Percentiles rank a stretch among this genome's conserved stretches.
These are phyloP conservation scores for Asparagopsis taxiformis DNA, from an alignment of 31 red algal species.

Conservation along the genomic window DNA sequence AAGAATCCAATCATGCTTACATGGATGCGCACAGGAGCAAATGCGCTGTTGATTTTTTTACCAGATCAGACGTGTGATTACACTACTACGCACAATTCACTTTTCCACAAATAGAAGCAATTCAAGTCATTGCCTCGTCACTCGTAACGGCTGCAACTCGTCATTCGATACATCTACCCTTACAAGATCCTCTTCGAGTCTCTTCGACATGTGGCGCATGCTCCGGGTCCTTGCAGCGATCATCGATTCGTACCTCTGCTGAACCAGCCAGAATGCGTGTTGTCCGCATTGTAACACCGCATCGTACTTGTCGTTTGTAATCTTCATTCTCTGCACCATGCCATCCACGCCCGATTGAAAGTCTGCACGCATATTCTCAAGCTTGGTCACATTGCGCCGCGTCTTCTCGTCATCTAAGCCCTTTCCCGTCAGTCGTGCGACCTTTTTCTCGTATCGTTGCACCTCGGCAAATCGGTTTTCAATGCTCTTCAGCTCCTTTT, in stretches of 20 bases:
- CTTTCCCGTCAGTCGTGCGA: conserved; percentile 7
- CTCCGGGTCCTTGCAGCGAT: neutral
- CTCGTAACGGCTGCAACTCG: no score
- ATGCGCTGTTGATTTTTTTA: no score
- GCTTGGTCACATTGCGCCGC: conserved; percentile 1
- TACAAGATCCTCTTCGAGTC: neutral
- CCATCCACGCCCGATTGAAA: neutral
- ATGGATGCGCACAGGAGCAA: no score
- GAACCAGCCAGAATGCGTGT: conserved; percentile 5
- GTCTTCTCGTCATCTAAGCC: neutral
- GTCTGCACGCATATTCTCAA: neutral
- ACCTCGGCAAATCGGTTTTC: conserved; percentile 5
- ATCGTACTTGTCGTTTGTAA: neutral
- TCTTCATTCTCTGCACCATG: conserved; percentile 9
- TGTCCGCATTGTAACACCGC: neutral
- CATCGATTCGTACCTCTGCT: neutral
- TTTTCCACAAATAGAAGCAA: no score
- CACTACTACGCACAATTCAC: no score
- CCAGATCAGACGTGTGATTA: no score
- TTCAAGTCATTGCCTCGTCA: no score
- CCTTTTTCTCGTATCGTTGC: conserved; percentile 18
- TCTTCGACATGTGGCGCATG: neutral
- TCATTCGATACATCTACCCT: no score
- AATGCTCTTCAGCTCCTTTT: conserved; percentile 6
- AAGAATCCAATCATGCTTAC: no score